Conservation (phyloP, 2,329 filamentous ascomycete species). For the Venturia effusa region DNA sequence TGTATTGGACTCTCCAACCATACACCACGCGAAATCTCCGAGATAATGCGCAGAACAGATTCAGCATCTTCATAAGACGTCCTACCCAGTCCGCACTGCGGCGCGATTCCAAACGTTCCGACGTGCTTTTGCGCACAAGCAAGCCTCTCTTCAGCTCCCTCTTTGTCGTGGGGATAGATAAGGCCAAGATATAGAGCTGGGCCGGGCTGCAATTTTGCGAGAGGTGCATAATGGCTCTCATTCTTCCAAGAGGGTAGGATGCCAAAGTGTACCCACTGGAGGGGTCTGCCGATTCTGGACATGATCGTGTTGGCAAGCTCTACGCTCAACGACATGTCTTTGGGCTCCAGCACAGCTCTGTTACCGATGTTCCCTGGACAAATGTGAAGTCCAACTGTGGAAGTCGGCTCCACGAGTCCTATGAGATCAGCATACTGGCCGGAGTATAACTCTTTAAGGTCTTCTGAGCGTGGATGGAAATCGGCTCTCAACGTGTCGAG, state of each 20-base stretch:
- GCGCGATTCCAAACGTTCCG: constrained; percentile 28
- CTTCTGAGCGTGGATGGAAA: neutral
- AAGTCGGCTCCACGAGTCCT: neutral
- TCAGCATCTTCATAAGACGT: constrained; percentile 22
- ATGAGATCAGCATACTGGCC: neutral
- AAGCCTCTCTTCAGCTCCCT: constrained; percentile 15
- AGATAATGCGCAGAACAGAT: constrained; percentile 15
- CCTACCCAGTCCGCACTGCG: constrained; percentile 32
- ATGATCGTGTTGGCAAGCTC: neutral
- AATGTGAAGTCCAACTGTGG: neutral
- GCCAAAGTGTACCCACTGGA: neutral
- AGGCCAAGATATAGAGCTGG: constrained; percentile 22
- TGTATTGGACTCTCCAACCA: neutral
- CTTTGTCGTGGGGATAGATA: constrained; percentile 27
- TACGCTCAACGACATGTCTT: neutral
- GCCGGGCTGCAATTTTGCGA: constrained; percentile 25
- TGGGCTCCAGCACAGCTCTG: neutral
- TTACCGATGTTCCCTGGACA: neutral
- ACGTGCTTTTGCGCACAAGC: neutral
- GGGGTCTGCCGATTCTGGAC: neutral
- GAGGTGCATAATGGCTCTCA: constrained; percentile 24
- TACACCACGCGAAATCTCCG: neutral
- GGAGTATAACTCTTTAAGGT: neutral
- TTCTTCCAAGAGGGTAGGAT: constrained; percentile 16
- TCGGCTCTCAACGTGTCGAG: neutral